Conservation (phyloP, 805 yeast species). For the Kodamaea leandrae region DNA sequence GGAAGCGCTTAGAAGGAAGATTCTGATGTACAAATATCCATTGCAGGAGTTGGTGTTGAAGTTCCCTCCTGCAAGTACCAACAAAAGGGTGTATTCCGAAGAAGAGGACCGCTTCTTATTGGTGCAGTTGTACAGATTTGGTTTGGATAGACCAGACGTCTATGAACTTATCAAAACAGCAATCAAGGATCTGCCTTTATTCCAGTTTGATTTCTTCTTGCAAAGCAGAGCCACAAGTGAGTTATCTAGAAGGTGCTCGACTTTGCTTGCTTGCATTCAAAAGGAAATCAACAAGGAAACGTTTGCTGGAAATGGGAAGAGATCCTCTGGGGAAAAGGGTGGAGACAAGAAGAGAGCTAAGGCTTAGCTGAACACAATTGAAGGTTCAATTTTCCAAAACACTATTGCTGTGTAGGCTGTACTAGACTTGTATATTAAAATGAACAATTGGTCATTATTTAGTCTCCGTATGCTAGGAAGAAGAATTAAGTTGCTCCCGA, state of each 20-base stretch:
- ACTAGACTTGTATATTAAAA: not conserved
- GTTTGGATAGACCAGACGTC: conserved; percentile 74
- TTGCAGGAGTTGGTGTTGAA: conserved; percentile 71
- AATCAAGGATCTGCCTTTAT: conserved; percentile 69
- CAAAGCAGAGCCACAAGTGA: conserved; percentile 77
- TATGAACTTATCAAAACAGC: conserved; percentile 77
- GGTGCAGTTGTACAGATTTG: conserved; percentile 74
- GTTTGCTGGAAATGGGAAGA: conserved; percentile 3
- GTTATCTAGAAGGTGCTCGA: conserved; percentile 75
- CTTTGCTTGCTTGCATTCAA: conserved; percentile 70
- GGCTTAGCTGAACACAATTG: not conserved
- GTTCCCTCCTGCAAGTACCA: conserved; percentile 67
- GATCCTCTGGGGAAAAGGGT: conserved; percentile 3
- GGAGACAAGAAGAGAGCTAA: conserved; percentile 10
- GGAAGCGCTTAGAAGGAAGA: conserved; percentile 73
- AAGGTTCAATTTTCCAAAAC: too few relatives aligned
- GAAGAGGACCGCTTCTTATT: conserved; percentile 89
- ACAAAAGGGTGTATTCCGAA: conserved; percentile 67
- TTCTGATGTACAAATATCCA: conserved; percentile 70
- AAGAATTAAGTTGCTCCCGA: too few relatives aligned
- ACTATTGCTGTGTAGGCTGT: too few relatives aligned
- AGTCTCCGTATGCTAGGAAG: too few relatives aligned
- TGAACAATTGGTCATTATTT: too few relatives aligned
- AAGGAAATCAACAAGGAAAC: conserved; percentile 48
- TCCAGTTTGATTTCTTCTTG: conserved; percentile 85